Conservation (phyloP, 148 eudicot genomes). For the Amaranthus cruentus region DNA sequence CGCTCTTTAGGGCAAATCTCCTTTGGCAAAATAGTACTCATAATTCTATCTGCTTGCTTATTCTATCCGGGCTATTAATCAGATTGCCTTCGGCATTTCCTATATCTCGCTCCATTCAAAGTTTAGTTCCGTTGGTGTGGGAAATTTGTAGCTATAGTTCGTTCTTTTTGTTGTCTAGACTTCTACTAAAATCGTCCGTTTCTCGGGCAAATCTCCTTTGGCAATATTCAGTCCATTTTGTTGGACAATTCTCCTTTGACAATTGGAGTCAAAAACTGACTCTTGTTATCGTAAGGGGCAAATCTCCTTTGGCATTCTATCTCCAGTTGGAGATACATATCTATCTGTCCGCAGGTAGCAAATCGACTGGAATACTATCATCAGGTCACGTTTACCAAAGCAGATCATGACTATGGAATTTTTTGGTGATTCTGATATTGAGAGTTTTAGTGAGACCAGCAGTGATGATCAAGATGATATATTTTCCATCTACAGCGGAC, state of each 20-base stretch:
- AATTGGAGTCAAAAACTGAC: constrained; percentile 32
- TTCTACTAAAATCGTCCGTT: background rate
- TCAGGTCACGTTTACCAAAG: constrained; percentile 12
- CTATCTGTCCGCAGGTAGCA: constrained; percentile 23
- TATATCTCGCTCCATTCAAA: background rate
- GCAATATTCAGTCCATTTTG: constrained; percentile 28
- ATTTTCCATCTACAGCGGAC: constrained; percentile 66
- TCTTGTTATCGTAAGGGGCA: constrained; percentile 40
- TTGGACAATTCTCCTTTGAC: constrained; percentile 80
- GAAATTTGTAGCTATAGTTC: constrained; percentile 3
- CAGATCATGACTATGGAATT: constrained; percentile 47
- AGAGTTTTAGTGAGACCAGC: constrained; percentile 75
- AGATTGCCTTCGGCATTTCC: constrained; percentile 14
- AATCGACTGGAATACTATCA: constrained; percentile 11
- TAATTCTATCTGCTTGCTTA: constrained; percentile 12
- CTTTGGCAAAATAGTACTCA: constrained; percentile 37
- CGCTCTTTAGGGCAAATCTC: constrained; percentile 41
- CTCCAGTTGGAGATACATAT: constrained; percentile 33
- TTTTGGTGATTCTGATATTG: constrained; percentile 55
- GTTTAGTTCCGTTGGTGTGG: constrained; percentile 1
- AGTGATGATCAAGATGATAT: constrained; percentile 75
- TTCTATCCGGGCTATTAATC: constrained; percentile 13
- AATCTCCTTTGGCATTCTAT: constrained; percentile 72
- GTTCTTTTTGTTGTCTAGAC: constrained; percentile 9
- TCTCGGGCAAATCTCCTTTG: constrained; percentile 37